Evolutionary conservation across 306 rosid species (phyloP).

Genomic region (Lotus japonicus): DNA sequence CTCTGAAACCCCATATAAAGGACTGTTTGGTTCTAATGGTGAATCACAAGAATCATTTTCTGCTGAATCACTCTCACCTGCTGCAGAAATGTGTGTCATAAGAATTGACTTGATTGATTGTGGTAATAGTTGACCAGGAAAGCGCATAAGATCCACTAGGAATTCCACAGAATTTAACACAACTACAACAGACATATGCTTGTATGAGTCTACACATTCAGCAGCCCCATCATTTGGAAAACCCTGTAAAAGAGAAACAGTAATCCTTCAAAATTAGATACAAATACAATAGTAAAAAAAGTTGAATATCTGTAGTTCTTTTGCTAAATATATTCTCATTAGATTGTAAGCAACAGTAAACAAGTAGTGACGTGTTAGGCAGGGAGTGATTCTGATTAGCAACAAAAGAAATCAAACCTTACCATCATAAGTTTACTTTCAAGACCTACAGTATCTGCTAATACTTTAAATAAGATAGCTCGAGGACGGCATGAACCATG

Average conservation of each 20-base stretch:
- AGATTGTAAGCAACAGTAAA: background rate
- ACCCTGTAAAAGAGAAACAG: conserved; percentile 54
- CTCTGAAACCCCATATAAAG: conserved; percentile 85
- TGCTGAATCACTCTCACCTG: conserved; percentile 98
- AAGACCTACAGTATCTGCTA: conserved; percentile 91
- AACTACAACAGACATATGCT: conserved; percentile 89
- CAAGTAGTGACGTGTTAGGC: background rate
- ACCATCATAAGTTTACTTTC: conserved; percentile 89
- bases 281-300: background rate
- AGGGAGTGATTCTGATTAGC: background rate
- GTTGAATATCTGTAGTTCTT: background rate
- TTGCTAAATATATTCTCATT: background rate
- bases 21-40: conserved; percentile 95
- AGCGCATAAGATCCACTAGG: conserved; percentile 92
- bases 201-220: conserved; percentile 78
- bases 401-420: conserved; percentile 31
- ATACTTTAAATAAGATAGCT: conserved; percentile 89
- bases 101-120: conserved; percentile 77
- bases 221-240: conserved; percentile 77
- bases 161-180: conserved; percentile 76
- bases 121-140: conserved; percentile 84
- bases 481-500: conserved; percentile 95
- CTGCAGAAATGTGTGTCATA: conserved; percentile 88
- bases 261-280: conserved; percentile 20
- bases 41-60: conserved; percentile 99